Percentiles rank a stretch among this genome's conserved stretches.
Evolutionary conservation across 2,329 filamentous ascomycete genomes (phyloP).

Genomic region (Gyromitra esculenta): DNA sequence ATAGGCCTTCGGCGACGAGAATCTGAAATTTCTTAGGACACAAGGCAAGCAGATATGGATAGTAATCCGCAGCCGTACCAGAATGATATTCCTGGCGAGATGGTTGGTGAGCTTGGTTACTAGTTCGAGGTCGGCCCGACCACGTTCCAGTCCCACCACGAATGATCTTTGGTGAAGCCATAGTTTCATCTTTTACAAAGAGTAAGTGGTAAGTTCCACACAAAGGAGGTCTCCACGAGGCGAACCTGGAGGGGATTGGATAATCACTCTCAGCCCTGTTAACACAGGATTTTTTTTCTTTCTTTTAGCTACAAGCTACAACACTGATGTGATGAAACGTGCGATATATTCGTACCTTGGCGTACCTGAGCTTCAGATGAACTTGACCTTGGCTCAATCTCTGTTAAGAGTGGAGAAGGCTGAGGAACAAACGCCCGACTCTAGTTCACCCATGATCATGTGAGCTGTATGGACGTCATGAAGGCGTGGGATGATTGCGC

Average conservation of each 20-base stretch:
- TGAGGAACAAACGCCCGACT: constrained; percentile 50
- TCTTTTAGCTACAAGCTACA: constrained; percentile 17
- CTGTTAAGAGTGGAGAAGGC: constrained; percentile 48
- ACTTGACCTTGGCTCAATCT: constrained; percentile 40
- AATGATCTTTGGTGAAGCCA: constrained; percentile 25
- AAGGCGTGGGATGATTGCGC: constrained; percentile 49
- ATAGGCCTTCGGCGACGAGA: constrained; percentile 38
- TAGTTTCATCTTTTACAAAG: constrained; percentile 25
- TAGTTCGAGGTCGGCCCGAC: constrained; percentile 7
- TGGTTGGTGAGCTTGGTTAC: constrained; percentile 19
- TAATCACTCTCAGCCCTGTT: constrained; percentile 41
- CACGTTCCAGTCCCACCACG: constrained; percentile 17
- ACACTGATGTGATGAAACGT: constrained; percentile 29
- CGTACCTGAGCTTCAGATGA: constrained; percentile 33
- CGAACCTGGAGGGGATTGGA: constrained; percentile 42
- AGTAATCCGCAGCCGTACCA: constrained; percentile 26
- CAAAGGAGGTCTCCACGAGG: constrained; percentile 8
- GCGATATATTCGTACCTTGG: constrained; percentile 42
- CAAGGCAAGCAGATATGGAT: constrained; percentile 31
- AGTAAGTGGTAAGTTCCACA: constrained; percentile 28
- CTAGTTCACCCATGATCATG: constrained; percentile 48
- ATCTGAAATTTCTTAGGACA: constrained; percentile 42
- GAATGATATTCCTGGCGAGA: constrained; percentile 34
- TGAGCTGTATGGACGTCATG: constrained; percentile 26
- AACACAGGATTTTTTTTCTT: constrained; percentile 11